Conservation (phyloP, 352 stramenopile species). For the Albugo candida region DNA sequence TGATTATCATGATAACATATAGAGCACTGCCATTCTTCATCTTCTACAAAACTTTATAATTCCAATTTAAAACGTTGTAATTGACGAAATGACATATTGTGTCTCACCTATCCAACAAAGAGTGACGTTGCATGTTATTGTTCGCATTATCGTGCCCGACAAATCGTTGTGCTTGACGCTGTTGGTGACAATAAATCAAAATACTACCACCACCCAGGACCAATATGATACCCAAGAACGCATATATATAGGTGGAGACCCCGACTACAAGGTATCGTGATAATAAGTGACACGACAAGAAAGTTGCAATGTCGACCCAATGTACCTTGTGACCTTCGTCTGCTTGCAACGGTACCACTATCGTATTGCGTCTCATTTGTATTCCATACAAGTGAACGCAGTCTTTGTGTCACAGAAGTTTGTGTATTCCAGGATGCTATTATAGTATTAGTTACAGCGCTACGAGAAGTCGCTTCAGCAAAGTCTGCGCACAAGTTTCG, state of each 20-base stretch:
- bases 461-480: too few relatives aligned
- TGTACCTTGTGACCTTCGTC: too few relatives aligned
- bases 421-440: too few relatives aligned
- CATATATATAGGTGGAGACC: conserved; percentile 34
- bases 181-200: conserved; percentile 43
- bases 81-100: not conserved
- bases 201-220: conserved; percentile 18
- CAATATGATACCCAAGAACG: conserved; percentile 47
- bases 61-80: not conserved
- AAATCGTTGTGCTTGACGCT: conserved; percentile 30
- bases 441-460: too few relatives aligned
- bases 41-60: conserved; percentile 10
- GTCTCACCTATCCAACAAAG: conserved; percentile 40
- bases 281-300: too few relatives aligned
- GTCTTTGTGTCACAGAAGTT: too few relatives aligned
- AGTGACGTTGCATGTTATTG: conserved; percentile 78
- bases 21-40: conserved; percentile 64
- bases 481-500: too few relatives aligned
- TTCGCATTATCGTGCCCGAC: conserved; percentile 48
- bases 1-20: conserved; percentile 76
- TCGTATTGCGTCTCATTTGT: too few relatives aligned
- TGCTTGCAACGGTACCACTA: too few relatives aligned
- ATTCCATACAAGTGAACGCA: too few relatives aligned
- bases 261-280: not conserved
- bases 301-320: too few relatives aligned